Percentiles rank a stretch among this genome's conserved stretches.
These are phyloP conservation scores for Curvularia lunata DNA, from an alignment of 2,329 filamentous ascomycete species.

Conservation along the genomic window DNA sequence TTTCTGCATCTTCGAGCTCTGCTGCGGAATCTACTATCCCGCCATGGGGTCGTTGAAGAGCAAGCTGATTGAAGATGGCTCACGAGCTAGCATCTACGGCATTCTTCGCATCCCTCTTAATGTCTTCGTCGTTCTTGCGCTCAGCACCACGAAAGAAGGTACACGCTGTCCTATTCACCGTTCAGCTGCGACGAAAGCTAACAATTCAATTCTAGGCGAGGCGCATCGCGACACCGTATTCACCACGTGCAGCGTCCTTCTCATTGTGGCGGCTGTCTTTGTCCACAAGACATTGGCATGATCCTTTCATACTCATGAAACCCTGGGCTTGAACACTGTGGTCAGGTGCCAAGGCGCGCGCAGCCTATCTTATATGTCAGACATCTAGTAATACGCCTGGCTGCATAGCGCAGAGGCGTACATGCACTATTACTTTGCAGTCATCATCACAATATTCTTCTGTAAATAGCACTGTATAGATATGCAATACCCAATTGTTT, in stretches of 20 bases:
- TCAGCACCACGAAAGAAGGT: slow-evolving; percentile 45
- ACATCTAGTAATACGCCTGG: neutral
- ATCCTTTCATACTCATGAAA: neutral
- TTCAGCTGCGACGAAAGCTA: slow-evolving; percentile 8
- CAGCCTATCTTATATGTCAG: neutral
- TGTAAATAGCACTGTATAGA: slow-evolving; percentile 10
- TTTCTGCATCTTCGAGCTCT: slow-evolving; percentile 64
- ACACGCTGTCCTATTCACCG: slow-evolving; percentile 5
- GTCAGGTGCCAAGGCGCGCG: neutral
- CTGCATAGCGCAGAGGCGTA: neutral
- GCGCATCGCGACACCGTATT: slow-evolving; percentile 41
- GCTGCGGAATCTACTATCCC: slow-evolving; percentile 65
- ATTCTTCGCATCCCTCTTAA: slow-evolving; percentile 66
- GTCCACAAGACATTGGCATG: slow-evolving; percentile 35
- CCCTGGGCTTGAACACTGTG: neutral
- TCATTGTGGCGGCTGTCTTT: slow-evolving; percentile 36
- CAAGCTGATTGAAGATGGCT: slow-evolving; percentile 60
- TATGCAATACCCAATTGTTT: neutral
- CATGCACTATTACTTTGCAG: neutral
- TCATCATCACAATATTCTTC: neutral
- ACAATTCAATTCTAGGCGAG: slow-evolving; percentile 28
- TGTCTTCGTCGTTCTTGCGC: slow-evolving; percentile 42
- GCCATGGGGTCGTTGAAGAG: slow-evolving; percentile 63
- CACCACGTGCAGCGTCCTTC: slow-evolving; percentile 37
- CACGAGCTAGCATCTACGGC: slow-evolving; percentile 62